Evolutionary conservation across 1,139 yeast genomes (phyloP).

Genomic region (Zygoascus hellenicus): DNA sequence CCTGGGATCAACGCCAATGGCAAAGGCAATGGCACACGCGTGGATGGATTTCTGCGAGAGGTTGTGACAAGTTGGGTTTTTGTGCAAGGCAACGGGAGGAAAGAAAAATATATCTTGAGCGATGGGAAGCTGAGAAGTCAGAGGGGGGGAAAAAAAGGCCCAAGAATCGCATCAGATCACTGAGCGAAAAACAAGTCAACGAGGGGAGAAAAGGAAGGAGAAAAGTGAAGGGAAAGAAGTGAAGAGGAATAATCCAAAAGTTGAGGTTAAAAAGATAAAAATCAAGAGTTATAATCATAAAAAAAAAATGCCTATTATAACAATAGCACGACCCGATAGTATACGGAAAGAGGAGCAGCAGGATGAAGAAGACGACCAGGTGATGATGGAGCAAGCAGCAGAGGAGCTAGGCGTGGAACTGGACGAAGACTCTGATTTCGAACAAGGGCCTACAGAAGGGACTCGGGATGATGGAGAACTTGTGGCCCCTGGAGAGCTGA

Average conservation of each 20-base stretch:
- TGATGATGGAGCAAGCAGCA: slow-evolving; percentile 17
- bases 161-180: too few relatives aligned
- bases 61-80: neutral
- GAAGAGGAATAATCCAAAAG: neutral
- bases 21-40: too few relatives aligned
- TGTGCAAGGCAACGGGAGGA: neutral
- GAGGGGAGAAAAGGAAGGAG: neutral
- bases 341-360: slow-evolving; percentile 12
- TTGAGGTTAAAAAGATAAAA: neutral
- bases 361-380: slow-evolving; percentile 27
- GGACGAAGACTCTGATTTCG: slow-evolving; percentile 7
- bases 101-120: neutral
- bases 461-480: slow-evolving; percentile 24
- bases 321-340: slow-evolving; percentile 19
- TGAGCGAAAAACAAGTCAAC: too few relatives aligned
- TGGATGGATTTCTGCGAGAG: neutral
- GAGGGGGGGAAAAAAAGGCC: neutral
- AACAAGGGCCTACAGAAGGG: slow-evolving; percentile 8
- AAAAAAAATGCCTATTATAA: slow-evolving; percentile 19
- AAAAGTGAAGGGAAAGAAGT: neutral
- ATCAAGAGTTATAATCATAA: neutral
- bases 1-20: too few relatives aligned
- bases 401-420: slow-evolving; percentile 10
- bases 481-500: slow-evolving; percentile 96
- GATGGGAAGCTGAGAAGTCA: neutral